Conservation (phyloP, 2,329 filamentous ascomycete species). For the Paecilomyces variotii region DNA sequence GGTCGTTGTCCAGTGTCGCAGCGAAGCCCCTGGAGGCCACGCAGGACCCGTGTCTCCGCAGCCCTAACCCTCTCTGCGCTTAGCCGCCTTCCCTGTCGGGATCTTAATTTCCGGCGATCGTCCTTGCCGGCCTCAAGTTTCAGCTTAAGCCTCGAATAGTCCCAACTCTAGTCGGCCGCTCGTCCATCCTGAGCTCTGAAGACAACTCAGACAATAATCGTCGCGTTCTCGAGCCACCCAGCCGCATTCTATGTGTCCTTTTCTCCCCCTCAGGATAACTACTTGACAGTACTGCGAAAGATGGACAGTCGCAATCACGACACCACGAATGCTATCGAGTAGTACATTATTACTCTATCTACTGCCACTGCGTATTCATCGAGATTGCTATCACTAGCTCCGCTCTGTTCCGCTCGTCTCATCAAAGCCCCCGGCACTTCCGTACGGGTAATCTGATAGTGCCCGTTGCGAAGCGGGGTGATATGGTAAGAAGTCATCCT, state of each 20-base stretch:
- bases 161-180: not conserved
- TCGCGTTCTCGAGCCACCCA: no score
- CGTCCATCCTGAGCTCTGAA: not conserved
- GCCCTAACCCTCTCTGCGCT: not conserved
- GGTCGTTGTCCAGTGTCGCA: no score
- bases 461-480: not conserved
- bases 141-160: not conserved
- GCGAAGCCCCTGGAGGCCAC: not conserved
- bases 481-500: not conserved
- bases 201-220: no score
- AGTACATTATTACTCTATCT: no score
- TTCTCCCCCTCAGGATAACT: no score
- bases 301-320: no score
- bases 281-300: no score
- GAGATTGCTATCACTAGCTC: not conserved
- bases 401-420: not conserved
- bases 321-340: no score
- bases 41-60: not conserved
- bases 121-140: not conserved
- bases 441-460: not conserved
- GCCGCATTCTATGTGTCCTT: no score
- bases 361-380: no score
- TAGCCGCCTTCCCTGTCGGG: not conserved
- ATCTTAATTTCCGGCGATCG: not conserved
- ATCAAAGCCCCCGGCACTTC: not conserved